Percentiles rank a stretch among this genome's conserved stretches.
These are phyloP conservation scores for Cardiosporidium cionae DNA, from an alignment of 169 alveolate species.

Conservation along the genomic window DNA sequence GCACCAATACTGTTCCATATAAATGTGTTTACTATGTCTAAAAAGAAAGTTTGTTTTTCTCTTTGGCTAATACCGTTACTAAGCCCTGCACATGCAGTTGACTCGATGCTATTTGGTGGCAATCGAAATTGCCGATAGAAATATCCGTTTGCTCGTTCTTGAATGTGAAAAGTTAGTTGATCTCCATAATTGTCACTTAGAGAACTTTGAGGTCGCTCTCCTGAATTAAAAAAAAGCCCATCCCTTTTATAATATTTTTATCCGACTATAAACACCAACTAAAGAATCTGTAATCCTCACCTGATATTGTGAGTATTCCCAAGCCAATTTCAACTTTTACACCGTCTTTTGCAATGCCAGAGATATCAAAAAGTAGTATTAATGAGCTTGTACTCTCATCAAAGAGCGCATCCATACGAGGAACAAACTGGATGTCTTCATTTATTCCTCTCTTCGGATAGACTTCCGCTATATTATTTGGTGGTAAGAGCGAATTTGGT, in stretches of 20 bases:
- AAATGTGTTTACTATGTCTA: no score
- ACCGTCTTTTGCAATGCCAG: background rate
- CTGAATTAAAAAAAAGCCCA: no score
- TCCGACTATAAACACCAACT: no score
- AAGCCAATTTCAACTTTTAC: background rate
- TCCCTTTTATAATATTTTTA: no score
- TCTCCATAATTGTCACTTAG: background rate
- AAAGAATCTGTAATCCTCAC: background rate
- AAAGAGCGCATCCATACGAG: background rate
- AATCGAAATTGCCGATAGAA: background rate
- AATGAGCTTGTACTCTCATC: background rate
- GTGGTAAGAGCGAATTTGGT: background rate
- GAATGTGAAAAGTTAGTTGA: background rate
- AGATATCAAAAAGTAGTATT: background rate
- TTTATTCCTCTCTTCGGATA: background rate
- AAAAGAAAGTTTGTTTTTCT: no score
- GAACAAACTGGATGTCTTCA: background rate
- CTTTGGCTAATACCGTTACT: no score
- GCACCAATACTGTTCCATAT: no score
- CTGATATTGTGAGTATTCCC: background rate
- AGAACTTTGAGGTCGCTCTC: background rate
- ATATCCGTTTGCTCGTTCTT: background rate
- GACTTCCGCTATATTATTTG: background rate
- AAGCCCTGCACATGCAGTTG: background rate
- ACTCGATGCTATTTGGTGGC: background rate